A percentile compares a stretch with the other conserved stretches of the same genome.
phyloP scores from a whole-genome alignment of 139 green algal genomes.

The Nannochloris sp. region DNA sequence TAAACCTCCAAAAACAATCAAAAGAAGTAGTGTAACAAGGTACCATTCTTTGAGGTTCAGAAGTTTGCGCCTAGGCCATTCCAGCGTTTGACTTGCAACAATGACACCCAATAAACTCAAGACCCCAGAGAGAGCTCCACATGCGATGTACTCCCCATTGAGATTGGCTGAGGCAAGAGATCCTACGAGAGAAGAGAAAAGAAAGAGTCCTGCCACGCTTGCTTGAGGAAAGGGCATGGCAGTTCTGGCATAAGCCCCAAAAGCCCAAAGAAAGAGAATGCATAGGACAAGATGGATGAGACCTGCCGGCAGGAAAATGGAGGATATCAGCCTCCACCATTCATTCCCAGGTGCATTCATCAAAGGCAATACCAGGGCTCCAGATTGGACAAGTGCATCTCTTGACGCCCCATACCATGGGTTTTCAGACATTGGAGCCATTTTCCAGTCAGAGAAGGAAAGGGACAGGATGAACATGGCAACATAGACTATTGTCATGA shows the following conservation, averaged over 20 bases:
- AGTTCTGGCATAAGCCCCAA: slow-evolving; percentile 28
- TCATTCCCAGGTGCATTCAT: slow-evolving; percentile 18
- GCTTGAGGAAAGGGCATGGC: slow-evolving; percentile 10
- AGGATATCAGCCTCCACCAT: slow-evolving; percentile 41
- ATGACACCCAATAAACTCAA: slow-evolving; percentile 32
- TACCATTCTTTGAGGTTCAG: slow-evolving; percentile 9
- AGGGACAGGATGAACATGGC: slow-evolving; percentile 30
- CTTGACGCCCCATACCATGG: slow-evolving; percentile 31
- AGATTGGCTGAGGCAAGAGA: slow-evolving; percentile 37
- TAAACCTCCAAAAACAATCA: slow-evolving; percentile 16
- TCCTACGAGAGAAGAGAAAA: slow-evolving; percentile 24
- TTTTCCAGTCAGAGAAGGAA: slow-evolving; percentile 25
- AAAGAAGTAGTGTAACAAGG: slow-evolving; percentile 12
- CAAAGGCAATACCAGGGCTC: slow-evolving; percentile 16
- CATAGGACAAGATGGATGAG: slow-evolving; percentile 29
- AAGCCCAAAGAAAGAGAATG: slow-evolving; percentile 33
- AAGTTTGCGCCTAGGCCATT: slow-evolving; percentile 7
- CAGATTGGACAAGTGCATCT: slow-evolving; percentile 17
- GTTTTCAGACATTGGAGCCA: slow-evolving; percentile 40
- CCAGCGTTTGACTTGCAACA: slow-evolving; percentile 28
- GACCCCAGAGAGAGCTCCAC: slow-evolving; percentile 29
- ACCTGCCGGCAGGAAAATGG: slow-evolving; percentile 38
- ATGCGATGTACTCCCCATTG: slow-evolving; percentile 21
- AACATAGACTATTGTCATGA: slow-evolving; percentile 16
- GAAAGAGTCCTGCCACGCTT: slow-evolving; percentile 24